Base-by-base conservation (phyloP, 2,329 filamentous ascomycete genomes). In the Pezicula rhizophila region DNA sequence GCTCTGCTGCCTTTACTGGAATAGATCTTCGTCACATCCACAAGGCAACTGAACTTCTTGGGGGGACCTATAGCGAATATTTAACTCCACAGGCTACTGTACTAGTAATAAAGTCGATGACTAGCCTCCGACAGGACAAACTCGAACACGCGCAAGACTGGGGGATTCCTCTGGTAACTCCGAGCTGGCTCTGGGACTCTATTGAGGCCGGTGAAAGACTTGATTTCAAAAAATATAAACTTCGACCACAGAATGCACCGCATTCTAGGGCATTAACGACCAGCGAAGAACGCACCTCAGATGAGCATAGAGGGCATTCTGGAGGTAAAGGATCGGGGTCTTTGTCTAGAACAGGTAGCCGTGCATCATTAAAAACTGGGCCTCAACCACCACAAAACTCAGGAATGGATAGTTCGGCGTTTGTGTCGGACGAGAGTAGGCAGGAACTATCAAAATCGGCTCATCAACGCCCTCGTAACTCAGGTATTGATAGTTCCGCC, bases 1-100 rank as follows among this genome's bases (percentile, higher is more conserved):
- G 85, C 64, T 89, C 87, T 1, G 89, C 90, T 2, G 87, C 85
- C 5, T 96, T 97, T 64, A 78, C 78, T 8, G 87, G 88, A 7
- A 84, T 96, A 47, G 89, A 96, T 60, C 76, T 96, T 8, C 76
- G 92, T 56, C 93, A 97, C 66, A 75, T 96, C 28, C 84, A 86
- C 18, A 90, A 89, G 66, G 75, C 85, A 2, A 76, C 95, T 23
- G 76, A 75, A 34, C 77, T 95, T 52, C 76, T 95, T 52, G 90
- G 93, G 7, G 93, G 85, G 10, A 80, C 69, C 11, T 96, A 95
- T 65, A 81, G 88, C 35, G 89, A 96, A 64, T 78, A 82, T 46
- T 78, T 97, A 39, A 85, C 82, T 3, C 71, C 79, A 1, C 77
- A 80, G 31, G 81, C 82, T n/a, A 89, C 85, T 12, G 72, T 97